A percentile compares a stretch with the other conserved stretches of the same genome.
Evolutionary conservation across 2,329 filamentous ascomycete genomes (phyloP).

Genomic region (Aspergillus neoniger): DNA sequence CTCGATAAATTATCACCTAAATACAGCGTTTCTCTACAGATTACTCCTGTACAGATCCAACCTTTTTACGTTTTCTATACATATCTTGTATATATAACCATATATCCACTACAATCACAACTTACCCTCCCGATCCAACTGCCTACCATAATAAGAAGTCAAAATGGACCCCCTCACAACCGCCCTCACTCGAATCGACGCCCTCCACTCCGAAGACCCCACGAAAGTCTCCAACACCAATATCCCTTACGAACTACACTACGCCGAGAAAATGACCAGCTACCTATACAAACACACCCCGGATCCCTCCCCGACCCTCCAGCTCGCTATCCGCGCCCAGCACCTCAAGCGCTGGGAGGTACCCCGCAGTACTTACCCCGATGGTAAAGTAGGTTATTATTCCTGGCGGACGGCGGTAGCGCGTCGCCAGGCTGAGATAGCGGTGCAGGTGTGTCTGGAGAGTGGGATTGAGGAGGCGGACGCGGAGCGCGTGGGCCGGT

Average conservation of each 20-base stretch:
- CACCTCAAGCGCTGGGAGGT: constrained; percentile 87
- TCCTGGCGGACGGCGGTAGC: constrained; percentile 75
- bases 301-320: constrained; percentile 65
- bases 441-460: constrained; percentile 54
- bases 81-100: background rate
- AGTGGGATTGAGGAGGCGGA: constrained; percentile 56
- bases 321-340: constrained; percentile 78
- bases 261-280: constrained; percentile 74
- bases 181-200: constrained; percentile 70
- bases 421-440: constrained; percentile 69
- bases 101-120: background rate
- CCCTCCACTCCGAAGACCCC: constrained; percentile 69
- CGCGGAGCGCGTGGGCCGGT: constrained; percentile 63
- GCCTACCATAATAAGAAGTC: no score
- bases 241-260: constrained; percentile 77
- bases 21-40: no score
- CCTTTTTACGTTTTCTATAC: background rate
- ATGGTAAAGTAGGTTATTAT: constrained; percentile 74
- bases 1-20: background rate
- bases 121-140: background rate
- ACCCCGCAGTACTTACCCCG: constrained; percentile 70
- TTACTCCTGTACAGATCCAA: background rate
- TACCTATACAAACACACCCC: constrained; percentile 67
- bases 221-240: constrained; percentile 45
- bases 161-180: constrained; percentile 38